A percentile compares a stretch with the other conserved stretches of the same genome.
phyloP scores from a whole-genome alignment of 495 filamentous ascomycete genomes.

The Penicillium flavigenum region DNA sequence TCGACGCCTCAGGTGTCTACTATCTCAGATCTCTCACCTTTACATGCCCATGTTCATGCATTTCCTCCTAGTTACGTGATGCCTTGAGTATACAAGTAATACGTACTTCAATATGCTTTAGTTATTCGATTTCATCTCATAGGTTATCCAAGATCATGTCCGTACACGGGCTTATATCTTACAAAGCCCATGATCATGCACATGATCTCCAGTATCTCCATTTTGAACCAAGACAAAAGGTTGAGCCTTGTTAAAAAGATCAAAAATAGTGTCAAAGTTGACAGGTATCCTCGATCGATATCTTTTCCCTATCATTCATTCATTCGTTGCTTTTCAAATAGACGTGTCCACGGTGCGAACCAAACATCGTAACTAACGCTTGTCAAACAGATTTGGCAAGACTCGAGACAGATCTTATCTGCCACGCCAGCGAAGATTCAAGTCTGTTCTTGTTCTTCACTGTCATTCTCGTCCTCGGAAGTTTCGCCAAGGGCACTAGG shows the following conservation, averaged over 20 bases:
- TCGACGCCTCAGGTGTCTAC: constrained; percentile 1
- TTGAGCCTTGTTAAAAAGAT: not conserved
- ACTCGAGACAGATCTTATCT: not conserved
- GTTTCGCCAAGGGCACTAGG: constrained; percentile 10
- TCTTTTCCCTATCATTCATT: not conserved
- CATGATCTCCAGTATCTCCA: not conserved
- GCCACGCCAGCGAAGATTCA: not conserved
- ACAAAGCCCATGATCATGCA: not conserved
- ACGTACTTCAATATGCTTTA: not conserved
- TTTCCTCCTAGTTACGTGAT: not conserved
- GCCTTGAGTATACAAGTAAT: not conserved
- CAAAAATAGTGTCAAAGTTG: no score
- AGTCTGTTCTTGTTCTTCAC: not conserved
- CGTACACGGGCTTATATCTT: not conserved
- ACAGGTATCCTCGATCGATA: not conserved
- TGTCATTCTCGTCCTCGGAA: not conserved
- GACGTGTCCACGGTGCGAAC: no score
- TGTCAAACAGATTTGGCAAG: not conserved
- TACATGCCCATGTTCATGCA: no score
- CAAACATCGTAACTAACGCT: no score
- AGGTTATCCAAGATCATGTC: not conserved
- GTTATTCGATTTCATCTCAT: not conserved
- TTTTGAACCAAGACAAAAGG: not conserved
- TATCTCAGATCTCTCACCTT: not conserved
- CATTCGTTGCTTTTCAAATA: not conserved